A percentile compares a stretch with the other conserved stretches of the same genome.
These are phyloP conservation scores for Dactylellina haptotyla DNA, from an alignment of 2,329 filamentous ascomycete species.

Conservation along the genomic window DNA sequence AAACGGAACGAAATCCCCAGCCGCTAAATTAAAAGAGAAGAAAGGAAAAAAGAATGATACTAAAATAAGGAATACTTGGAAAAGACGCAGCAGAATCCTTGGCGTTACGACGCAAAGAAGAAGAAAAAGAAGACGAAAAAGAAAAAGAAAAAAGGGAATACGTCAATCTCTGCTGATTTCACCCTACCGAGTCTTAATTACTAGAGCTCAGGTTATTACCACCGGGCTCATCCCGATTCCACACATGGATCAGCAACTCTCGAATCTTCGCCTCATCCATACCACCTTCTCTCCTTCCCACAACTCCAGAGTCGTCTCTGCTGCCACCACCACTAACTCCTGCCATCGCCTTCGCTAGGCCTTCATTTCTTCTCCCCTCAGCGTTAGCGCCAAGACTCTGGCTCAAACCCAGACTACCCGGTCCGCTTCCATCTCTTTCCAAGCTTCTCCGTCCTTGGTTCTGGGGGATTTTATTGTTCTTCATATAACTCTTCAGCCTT, in stretches of 20 bases:
- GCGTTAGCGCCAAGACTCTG: slow-evolving; percentile 51
- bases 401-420: slow-evolving; percentile 41
- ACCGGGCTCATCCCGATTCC: slow-evolving; percentile 52
- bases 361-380: slow-evolving; percentile 15
- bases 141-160: slow-evolving; percentile 18
- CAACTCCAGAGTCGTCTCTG: slow-evolving; percentile 50
- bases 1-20: slow-evolving; percentile 7
- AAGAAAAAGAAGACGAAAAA: neutral
- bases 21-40: slow-evolving; percentile 22
- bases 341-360: slow-evolving; percentile 34
- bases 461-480: slow-evolving; percentile 39
- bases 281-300: slow-evolving; percentile 17
- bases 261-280: slow-evolving; percentile 53
- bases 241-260: slow-evolving; percentile 50
- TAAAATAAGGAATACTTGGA: slow-evolving; percentile 23
- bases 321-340: slow-evolving; percentile 30
- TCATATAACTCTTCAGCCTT: slow-evolving; percentile 35
- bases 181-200: slow-evolving; percentile 25
- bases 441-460: slow-evolving; percentile 30
- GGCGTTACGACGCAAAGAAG: neutral
- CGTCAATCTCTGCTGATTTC: neutral
- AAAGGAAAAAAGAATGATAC: slow-evolving; percentile 10
- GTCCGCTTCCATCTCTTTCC: slow-evolving; percentile 48
- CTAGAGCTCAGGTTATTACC: slow-evolving; percentile 49
- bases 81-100: slow-evolving; percentile 6